These are phyloP conservation scores for Echinochloa phyllopogon DNA, from an alignment of 176 grass and related monocot species.

Conservation along the genomic window DNA sequence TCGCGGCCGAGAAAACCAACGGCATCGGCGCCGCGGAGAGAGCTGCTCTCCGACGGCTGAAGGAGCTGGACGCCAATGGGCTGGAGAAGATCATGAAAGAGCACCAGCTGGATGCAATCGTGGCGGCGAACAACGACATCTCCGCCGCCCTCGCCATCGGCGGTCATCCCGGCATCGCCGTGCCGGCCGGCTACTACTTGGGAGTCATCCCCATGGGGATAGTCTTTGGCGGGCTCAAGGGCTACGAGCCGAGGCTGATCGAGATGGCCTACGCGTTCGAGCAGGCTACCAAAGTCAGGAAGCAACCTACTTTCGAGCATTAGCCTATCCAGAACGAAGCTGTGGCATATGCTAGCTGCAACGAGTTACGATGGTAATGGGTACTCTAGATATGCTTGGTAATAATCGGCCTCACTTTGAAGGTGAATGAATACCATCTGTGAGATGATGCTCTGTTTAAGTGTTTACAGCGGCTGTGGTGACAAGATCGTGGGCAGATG, in stretches of 20 bases:
- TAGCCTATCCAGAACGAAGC: not conserved
- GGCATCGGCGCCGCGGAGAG: constrained; percentile 35
- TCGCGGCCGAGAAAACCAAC: constrained; percentile 42
- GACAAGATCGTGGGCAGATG: too few species aligned
- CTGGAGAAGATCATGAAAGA: constrained; percentile 53
- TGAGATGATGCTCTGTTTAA: not conserved
- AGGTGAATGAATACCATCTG: not conserved
- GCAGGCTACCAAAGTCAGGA: constrained; percentile 54
- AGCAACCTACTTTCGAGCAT: constrained; percentile 31
- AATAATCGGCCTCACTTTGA: not conserved
- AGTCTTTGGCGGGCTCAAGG: constrained; percentile 59
- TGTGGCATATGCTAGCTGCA: constrained; percentile 28
- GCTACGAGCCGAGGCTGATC: constrained; percentile 62
- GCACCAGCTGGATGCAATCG: constrained; percentile 50
- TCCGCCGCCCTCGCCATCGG: constrained; percentile 44
- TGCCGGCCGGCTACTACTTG: constrained; percentile 56
- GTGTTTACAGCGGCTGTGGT: too few species aligned
- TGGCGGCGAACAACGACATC: not conserved
- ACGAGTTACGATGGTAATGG: not conserved
- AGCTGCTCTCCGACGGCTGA: constrained; percentile 38
- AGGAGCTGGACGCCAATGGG: constrained; percentile 42
- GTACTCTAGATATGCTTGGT: not conserved
- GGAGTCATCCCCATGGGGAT: constrained; percentile 51
- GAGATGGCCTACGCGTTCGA: constrained; percentile 71
- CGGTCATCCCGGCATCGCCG: constrained; percentile 56